A percentile compares a stretch with the other conserved stretches of the same genome.
These are phyloP conservation scores for Hibiscus tridactylites DNA, from an alignment of 345 rosid species.

Conservation along the genomic window DNA sequence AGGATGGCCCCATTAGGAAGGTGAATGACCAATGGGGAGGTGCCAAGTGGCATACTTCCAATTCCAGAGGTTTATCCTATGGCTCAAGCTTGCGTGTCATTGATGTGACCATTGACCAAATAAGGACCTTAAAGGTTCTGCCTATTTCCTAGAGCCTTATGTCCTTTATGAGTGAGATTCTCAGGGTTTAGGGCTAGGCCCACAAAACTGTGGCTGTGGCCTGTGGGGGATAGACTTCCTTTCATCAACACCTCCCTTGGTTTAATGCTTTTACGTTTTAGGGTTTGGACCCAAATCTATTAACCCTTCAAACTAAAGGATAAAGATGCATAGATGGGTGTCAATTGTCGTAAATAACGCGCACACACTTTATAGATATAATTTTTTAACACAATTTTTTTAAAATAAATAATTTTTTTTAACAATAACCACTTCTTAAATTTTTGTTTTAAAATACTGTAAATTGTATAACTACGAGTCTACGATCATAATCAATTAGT, in stretches of 20 bases:
- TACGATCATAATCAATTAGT: too few species aligned
- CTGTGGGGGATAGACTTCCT: not conserved
- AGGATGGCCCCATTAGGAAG: not conserved
- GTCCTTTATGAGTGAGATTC: slow-evolving; percentile 5
- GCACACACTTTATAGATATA: too few species aligned
- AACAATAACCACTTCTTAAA: accelerated
- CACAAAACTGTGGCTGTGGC: slow-evolving; percentile 5
- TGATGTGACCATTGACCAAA: slow-evolving; percentile 51
- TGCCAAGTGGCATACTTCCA: not conserved
- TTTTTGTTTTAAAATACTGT: too few species aligned
- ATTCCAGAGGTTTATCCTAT: slow-evolving; percentile 2
- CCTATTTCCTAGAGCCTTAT: slow-evolving; percentile 7
- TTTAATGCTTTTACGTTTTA: not conserved
- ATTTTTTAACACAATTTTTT: too few species aligned
- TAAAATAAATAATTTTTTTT: too few species aligned
- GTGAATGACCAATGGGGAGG: not conserved
- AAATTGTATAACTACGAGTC: too few species aligned
- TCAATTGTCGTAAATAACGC: too few species aligned
- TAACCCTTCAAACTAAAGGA: not conserved
- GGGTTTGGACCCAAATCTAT: slow-evolving; percentile 2
- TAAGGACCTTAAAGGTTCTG: slow-evolving; percentile 14
- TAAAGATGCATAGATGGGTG: not conserved
- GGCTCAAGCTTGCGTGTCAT: slow-evolving; percentile 14
- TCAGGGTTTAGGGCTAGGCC: slow-evolving; percentile 15
- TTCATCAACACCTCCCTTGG: not conserved